These are phyloP conservation scores for Cordyceps farinosa DNA, from an alignment of 2,329 filamentous ascomycete species.

Conservation along the genomic window DNA sequence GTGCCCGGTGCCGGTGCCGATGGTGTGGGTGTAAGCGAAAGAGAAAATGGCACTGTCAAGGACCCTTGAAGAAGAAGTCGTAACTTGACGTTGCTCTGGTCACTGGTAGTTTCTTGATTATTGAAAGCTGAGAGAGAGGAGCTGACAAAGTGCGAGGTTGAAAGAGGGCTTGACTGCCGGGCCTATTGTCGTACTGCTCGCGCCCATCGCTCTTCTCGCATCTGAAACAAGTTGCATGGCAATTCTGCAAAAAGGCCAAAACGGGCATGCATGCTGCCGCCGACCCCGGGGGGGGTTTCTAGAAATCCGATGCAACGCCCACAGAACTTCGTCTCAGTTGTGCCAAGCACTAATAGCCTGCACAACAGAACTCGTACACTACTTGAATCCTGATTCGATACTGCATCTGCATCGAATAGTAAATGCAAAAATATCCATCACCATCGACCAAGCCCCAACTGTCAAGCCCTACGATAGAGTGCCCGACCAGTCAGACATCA, in stretches of 20 bases:
- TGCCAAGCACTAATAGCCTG: no score
- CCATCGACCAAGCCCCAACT: neutral
- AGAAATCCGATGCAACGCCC: neutral
- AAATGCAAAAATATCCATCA: neutral
- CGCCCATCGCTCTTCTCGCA: neutral
- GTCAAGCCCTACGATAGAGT: neutral
- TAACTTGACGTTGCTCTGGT: no score
- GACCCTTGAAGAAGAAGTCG: neutral
- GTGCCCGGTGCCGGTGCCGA: neutral
- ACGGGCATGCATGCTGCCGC: constrained; percentile 1
- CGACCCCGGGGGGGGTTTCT: neutral
- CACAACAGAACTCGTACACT: neutral
- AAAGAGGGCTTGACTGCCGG: neutral
- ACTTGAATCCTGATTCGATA: no score
- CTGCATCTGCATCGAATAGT: neutral
- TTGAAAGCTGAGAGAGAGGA: no score
- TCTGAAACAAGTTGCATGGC: neutral
- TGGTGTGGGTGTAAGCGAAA: constrained; percentile 2
- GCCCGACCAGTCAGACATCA: neutral
- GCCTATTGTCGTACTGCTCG: neutral
- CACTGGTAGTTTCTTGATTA: no score
- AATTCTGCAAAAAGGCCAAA: neutral
- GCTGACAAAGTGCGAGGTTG: neutral
- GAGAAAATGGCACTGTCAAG: neutral
- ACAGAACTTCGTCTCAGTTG: neutral